Evolutionary conservation across 768 basidiomycete genomes (phyloP).

Genomic region (Sporobolomyces roseus): DNA sequence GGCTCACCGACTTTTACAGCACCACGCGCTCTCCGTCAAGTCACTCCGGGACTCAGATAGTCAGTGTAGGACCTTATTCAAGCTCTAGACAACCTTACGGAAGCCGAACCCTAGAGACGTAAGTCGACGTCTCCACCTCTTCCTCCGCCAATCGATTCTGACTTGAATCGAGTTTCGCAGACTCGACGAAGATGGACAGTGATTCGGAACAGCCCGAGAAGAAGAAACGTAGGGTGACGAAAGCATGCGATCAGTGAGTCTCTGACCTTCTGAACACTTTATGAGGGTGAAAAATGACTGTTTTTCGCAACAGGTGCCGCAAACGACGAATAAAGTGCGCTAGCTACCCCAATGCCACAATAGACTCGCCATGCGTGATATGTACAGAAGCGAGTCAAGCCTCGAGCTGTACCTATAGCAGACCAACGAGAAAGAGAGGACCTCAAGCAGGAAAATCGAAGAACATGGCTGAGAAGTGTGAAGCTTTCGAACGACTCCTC

Average conservation of each 20-base stretch:
- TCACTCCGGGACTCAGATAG: too few species aligned
- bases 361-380: conserved; percentile 34
- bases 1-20: too few species aligned
- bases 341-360: background rate
- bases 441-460: conserved; percentile 27
- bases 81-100: too few species aligned
- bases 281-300: too few species aligned
- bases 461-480: conserved; percentile 20
- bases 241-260: conserved; percentile 33
- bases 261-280: too few species aligned
- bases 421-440: conserved; percentile 30
- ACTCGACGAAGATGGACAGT: background rate
- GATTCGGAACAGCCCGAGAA: conserved; percentile 5
- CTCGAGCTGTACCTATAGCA: conserved; percentile 22
- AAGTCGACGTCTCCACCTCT: too few species aligned
- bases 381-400: conserved; percentile 25
- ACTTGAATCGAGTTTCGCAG: too few species aligned
- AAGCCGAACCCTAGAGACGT: too few species aligned
- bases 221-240: conserved; percentile 33
- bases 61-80: too few species aligned
- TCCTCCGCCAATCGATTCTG: too few species aligned
- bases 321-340: conserved; percentile 31
- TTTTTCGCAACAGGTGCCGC: conserved; percentile 10
- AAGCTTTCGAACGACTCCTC: conserved; percentile 19
- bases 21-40: too few species aligned